Evolutionary conservation across 2,329 filamentous ascomycete genomes (phyloP).

Genomic region (Exophiala calicioides): DNA sequence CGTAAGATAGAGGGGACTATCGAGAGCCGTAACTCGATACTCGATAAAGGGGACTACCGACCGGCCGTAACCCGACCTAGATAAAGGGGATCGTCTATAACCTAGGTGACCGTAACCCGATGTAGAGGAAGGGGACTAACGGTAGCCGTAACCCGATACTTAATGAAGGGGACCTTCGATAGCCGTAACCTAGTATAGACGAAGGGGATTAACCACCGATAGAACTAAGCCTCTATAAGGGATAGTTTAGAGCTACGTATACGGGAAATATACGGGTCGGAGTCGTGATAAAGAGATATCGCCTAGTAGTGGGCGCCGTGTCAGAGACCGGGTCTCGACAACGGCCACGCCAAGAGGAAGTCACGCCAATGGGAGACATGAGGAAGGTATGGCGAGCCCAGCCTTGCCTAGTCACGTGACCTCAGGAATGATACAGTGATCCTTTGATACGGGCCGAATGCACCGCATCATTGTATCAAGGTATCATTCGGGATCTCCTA

Average conservation of each 20-base stretch:
- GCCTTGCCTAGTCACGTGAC: too few species aligned
- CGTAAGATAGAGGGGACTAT: not conserved
- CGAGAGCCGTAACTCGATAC: conserved; percentile 2
- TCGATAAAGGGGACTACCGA: conserved; percentile 4
- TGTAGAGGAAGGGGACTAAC: not conserved
- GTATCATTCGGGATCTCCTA: too few species aligned
- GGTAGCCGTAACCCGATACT: conserved; percentile 1
- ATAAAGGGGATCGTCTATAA: conserved; percentile 7
- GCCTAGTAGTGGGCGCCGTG: conserved; percentile 3
- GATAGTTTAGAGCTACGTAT: conserved; percentile 7
- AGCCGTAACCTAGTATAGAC: not conserved
- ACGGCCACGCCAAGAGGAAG: too few species aligned
- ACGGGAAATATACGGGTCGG: conserved; percentile 5
- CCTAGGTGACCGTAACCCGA: conserved; percentile 6
- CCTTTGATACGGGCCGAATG: too few species aligned
- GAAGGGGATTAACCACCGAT: conserved; percentile 4
- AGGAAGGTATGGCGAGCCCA: too few species aligned
- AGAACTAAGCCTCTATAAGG: not conserved
- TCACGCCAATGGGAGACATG: too few species aligned
- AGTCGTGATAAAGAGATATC: conserved; percentile 6
- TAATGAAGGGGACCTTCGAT: conserved; percentile 2
- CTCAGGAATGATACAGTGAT: too few species aligned
- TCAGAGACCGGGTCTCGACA: too few species aligned
- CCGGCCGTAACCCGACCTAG: not conserved
- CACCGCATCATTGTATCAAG: too few species aligned